Evolutionary conservation across 2,329 filamentous ascomycete genomes (phyloP).

Genomic region (Colletotrichum horii): DNA sequence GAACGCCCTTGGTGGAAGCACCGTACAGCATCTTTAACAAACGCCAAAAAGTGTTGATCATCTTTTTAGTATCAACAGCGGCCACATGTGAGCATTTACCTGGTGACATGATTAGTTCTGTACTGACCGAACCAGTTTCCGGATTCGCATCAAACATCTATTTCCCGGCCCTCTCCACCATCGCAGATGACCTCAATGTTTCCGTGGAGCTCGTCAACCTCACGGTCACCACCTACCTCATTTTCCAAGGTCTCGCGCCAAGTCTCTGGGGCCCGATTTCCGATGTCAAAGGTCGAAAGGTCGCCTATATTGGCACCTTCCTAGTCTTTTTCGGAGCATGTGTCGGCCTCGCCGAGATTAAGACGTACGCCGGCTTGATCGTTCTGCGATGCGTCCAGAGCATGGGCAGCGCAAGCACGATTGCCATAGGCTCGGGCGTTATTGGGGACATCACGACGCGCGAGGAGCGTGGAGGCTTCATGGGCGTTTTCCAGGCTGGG

Average conservation of each 20-base stretch:
- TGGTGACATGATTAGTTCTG: fast-evolving
- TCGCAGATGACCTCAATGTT: slow-evolving; percentile 48
- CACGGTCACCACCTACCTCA: slow-evolving; percentile 51
- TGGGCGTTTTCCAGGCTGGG: slow-evolving; percentile 49
- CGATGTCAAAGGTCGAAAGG: slow-evolving; percentile 50
- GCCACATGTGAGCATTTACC: slow-evolving; percentile 48
- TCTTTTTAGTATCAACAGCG: slow-evolving; percentile 51
- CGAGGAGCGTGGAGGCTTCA: slow-evolving; percentile 59
- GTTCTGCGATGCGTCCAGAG: slow-evolving; percentile 58
- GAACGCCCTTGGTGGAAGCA: slow-evolving; percentile 11
- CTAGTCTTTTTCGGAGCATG: slow-evolving; percentile 51
- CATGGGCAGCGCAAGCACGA: slow-evolving; percentile 57
- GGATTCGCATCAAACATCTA: slow-evolving; percentile 51
- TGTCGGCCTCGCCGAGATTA: slow-evolving; percentile 50
- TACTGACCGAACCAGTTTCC: slow-evolving; percentile 33
- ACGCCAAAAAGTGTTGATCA: slow-evolving; percentile 52
- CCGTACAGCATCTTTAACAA: slow-evolving; percentile 57
- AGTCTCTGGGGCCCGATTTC: slow-evolving; percentile 55
- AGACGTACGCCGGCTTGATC: slow-evolving; percentile 49
- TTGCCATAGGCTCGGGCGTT: slow-evolving; percentile 57
- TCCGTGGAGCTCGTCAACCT: slow-evolving; percentile 44
- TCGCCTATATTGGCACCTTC: slow-evolving; percentile 53
- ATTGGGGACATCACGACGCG: slow-evolving; percentile 64
- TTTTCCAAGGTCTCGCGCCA: slow-evolving; percentile 58
- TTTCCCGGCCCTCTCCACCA: slow-evolving; percentile 50